Evolutionary conservation across 2,329 filamentous ascomycete genomes (phyloP).

Genomic region (Cercospora brassicicola): DNA sequence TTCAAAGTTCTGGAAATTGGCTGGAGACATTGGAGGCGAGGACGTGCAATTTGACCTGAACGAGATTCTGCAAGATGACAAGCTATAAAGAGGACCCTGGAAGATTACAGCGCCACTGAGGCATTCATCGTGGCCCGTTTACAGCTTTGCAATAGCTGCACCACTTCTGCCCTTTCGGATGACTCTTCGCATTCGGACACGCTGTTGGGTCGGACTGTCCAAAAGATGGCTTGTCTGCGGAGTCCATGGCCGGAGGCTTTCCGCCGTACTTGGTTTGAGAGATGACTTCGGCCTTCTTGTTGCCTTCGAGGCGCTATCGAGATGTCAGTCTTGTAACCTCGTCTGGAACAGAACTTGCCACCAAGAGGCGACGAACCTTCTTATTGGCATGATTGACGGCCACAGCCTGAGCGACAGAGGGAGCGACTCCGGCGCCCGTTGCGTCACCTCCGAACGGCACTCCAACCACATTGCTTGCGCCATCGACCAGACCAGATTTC

Average conservation of each 20-base stretch:
- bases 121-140: background rate
- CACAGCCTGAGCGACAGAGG: background rate
- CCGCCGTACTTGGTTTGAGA: background rate
- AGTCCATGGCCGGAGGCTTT: background rate
- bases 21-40: slow-evolving; percentile 62
- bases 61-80: slow-evolving; percentile 50
- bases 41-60: slow-evolving; percentile 55
- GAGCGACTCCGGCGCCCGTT: background rate
- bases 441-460: background rate
- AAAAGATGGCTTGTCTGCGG: background rate
- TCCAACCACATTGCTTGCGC: background rate
- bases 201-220: background rate
- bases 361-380: background rate
- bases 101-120: background rate
- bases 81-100: background rate
- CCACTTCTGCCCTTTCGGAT: background rate
- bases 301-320: background rate
- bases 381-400: background rate
- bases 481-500: background rate
- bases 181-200: background rate
- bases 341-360: background rate
- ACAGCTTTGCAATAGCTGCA: background rate
- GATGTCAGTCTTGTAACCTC: background rate
- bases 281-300: background rate
- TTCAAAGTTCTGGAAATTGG: slow-evolving; percentile 79